Base-by-base conservation (phyloP, 2,329 filamentous ascomycete genomes). In the Amylocarpus encephaloides region DNA sequence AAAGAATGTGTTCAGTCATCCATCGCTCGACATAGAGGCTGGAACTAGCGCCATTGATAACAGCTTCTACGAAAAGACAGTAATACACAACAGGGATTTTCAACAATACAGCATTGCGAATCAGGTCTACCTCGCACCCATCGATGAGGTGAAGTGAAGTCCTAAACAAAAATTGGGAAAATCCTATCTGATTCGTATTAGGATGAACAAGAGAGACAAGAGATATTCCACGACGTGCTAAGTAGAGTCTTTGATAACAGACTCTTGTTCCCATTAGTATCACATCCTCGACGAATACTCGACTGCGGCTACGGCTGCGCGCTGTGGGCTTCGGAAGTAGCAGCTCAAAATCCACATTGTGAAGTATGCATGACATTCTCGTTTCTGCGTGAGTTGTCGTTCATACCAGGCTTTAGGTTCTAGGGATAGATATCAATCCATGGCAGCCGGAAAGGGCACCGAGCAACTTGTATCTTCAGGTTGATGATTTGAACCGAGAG, bases 291-390 rank as follows among this genome's bases (percentile, higher is more conserved):
- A 58, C 77, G 76, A 60, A 75, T 89, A 38, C 72, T 90, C 26
- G 86, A 90, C 51, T 88, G 84, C 59, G 86, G 86, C 0, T 86
- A 80, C 66, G 86, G 86, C 36, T 75, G 80, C n/a, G 85, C 76
- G 36, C 73, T 79, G 43, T 90, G 86, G 86, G 83, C 85, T 18
- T 69, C 79, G 32, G 82, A 85, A 19, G 81, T 86, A 46, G 85
- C 85, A 42, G 75, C 79, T 61, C 71, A 76, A 54, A 71, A 83
- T 67, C 83, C 83, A 43, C 68, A 73, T 53, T 84, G 80, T 62
- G 77, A 87, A 72, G 85, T 86, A 63, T 61, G 71, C 63, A 41
- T 29, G 33, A 36, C n/a, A n/a, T 4, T 26, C 4, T 26, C 7
- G 22, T 26, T 26, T 7, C 22, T 26, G 7, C 4, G 22, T 48